Evolutionary conservation across 1,139 yeast genomes (phyloP).

Genomic region (Taiozyma sp.): DNA sequence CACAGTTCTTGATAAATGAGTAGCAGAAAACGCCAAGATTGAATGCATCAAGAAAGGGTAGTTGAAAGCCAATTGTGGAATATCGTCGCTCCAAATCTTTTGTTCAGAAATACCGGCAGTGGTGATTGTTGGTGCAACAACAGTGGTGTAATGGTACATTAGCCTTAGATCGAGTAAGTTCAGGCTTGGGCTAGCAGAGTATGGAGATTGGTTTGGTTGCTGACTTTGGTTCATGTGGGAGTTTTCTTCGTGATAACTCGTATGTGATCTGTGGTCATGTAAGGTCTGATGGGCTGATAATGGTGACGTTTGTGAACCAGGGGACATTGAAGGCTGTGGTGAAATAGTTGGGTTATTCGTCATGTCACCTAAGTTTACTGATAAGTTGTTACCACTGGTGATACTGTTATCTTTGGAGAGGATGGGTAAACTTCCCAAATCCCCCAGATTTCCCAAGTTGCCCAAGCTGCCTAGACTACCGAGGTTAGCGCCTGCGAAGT

Average conservation of each 20-base stretch:
- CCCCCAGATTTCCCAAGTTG: neutral
- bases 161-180: conserved; percentile 76
- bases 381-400: conserved; percentile 6
- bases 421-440: neutral
- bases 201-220: conserved; percentile 6
- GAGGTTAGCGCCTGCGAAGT: neutral
- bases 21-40: conserved; percentile 83
- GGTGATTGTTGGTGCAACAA: conserved; percentile 82
- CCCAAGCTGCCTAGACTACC: neutral
- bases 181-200: conserved; percentile 26
- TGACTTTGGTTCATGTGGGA: conserved; percentile 7
- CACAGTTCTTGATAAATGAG: conserved; percentile 77
- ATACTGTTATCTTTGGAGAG: neutral
- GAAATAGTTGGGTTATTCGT: conserved; percentile 24
- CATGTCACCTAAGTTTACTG: conserved; percentile 15
- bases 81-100: conserved; percentile 82
- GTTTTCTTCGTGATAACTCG: conserved; percentile 1
- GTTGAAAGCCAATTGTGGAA: conserved; percentile 83
- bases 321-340: conserved; percentile 25
- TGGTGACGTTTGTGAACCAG: conserved; percentile 22
- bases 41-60: conserved; percentile 93
- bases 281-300: conserved; percentile 15
- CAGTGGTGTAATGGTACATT: conserved; percentile 83
- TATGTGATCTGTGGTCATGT: conserved; percentile 2
- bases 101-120: conserved; percentile 89